A percentile compares a stretch with the other conserved stretches of the same genome.
These are phyloP conservation scores for Coniosporium apollinis DNA, from an alignment of 495 filamentous ascomycete species.

Conservation along the genomic window DNA sequence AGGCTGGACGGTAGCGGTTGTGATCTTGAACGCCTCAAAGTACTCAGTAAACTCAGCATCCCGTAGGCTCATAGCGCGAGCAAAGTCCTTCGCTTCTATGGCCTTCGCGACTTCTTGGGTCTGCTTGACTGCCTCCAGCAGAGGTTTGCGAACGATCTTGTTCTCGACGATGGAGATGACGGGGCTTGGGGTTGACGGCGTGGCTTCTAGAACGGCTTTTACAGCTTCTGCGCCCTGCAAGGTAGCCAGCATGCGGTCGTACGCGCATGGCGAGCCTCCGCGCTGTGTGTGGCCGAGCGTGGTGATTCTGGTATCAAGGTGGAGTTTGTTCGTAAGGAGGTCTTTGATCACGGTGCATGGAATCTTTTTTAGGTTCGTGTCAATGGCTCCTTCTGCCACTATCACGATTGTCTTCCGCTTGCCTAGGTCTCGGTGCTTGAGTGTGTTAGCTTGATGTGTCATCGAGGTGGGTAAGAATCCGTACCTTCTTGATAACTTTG, in stretches of 20 bases:
- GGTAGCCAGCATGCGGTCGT: conserved; percentile 86
- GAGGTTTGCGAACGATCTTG: conserved; percentile 78
- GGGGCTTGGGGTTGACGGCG: conserved; percentile 74
- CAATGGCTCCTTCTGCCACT: conserved; percentile 86
- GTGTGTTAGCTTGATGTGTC: conserved; percentile 20
- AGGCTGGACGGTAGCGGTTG: conserved; percentile 53
- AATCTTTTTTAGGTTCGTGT: conserved; percentile 73
- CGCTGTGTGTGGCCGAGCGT: conserved; percentile 93
- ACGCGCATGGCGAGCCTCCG: conserved; percentile 80
- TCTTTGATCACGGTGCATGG: conserved; percentile 65
- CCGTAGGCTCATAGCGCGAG: conserved; percentile 65
- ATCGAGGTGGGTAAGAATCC: conserved; percentile 7
- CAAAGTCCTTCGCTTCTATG: conserved; percentile 70
- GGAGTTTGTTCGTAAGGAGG: conserved; percentile 62
- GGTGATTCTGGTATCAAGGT: conserved; percentile 83
- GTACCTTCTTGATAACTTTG: conserved; percentile 55
- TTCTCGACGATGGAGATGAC: conserved; percentile 96
- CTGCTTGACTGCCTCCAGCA: conserved; percentile 72
- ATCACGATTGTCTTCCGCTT: conserved; percentile 98
- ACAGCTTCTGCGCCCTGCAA: conserved; percentile 94
- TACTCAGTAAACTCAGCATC: conserved; percentile 93
- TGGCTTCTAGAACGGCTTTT: conserved; percentile 83
- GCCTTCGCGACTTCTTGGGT: conserved; percentile 70
- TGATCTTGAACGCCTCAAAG: conserved; percentile 75
- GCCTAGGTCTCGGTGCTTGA: conserved; percentile 71